Base-by-base conservation (phyloP, 345 rosid genomes). In the Dimocarpus longan region DNA sequence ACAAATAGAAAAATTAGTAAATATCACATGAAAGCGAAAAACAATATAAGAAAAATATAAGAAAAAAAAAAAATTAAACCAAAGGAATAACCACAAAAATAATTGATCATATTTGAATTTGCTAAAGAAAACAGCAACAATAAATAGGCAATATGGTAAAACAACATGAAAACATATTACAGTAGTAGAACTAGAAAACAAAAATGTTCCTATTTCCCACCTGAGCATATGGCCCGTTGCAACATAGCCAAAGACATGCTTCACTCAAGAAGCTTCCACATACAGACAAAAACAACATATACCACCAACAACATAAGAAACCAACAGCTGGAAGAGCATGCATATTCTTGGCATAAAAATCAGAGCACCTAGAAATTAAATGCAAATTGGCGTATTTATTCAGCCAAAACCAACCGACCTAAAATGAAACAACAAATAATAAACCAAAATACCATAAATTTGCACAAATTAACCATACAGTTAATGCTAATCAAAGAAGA, bases 291-390 rank as follows among this genome's bases (percentile, higher is more conserved):
- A 6, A 50, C 54, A 21, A 19, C 68, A 67, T 39, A 26, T 39
- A 44, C 40, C 59, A 67, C 73, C 40, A 21, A 24, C 8, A 73
- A 18, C 67, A 70, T 42, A 68, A 73, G 42, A 28, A 82, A 68
- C 69, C 74, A 76, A 85, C 86, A 86, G 80, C 80, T 77, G 85
- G 73, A 75, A 73, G 80, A 67, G 79, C 78, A 85, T 80, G 76
- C 81, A 82, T 54, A 52, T 73, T 48, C 48, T 6, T 65, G 10
- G 64, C 24, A 68, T 56, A 63, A 32, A 8, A 24, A 42, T 22
- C 57, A 54, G 19, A 37, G 64, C 28, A 19, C 40, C 65, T 24
- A 40, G 10, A 66, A 50, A 73, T 50, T 50, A n/a, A n/a, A 66
- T 28, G 71, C 32, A 48, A 48, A 32, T 37, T 3, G 13, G 40